These are phyloP conservation scores for Bertia moriformis DNA, from an alignment of 2,329 filamentous ascomycete species.

Conservation along the genomic window DNA sequence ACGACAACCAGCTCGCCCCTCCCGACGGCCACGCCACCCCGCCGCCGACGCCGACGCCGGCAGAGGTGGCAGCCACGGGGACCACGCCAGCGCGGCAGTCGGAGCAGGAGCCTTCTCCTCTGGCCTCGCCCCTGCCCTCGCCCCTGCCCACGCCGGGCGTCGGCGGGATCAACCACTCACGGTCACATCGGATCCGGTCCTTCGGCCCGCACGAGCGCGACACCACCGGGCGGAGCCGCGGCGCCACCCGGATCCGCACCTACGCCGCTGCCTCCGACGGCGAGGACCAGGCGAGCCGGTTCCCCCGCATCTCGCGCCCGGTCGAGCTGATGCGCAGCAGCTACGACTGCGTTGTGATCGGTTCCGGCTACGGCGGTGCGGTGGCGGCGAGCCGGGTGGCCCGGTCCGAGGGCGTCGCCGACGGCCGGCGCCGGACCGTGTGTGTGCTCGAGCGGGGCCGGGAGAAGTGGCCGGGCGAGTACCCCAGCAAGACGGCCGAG, in stretches of 20 bases:
- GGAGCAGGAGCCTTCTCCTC: no score
- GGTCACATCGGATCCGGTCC: background rate
- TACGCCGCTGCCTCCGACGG: background rate
- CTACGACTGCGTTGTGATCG: constrained; percentile 55
- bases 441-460: constrained; percentile 50
- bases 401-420: constrained; percentile 21
- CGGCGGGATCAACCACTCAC: background rate
- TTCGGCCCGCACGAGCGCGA: background rate
- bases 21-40: background rate
- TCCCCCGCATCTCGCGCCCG: constrained; percentile 38
- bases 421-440: constrained; percentile 31
- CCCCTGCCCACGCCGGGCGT: background rate
- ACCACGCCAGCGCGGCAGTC: no score
- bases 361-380: constrained; percentile 54
- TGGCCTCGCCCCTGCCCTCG: no score
- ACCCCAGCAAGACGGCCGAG: constrained; percentile 31
- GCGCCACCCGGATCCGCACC: background rate
- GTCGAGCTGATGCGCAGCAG: constrained; percentile 37
- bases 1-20: no score
- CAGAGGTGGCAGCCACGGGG: no score
- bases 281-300: constrained; percentile 10
- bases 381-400: constrained; percentile 53
- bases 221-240: background rate
- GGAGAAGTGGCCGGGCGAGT: constrained; percentile 55
- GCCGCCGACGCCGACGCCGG: background rate